Conservation (phyloP, 805 yeast genomes). For the Saturnispora zaruensis region DNA sequence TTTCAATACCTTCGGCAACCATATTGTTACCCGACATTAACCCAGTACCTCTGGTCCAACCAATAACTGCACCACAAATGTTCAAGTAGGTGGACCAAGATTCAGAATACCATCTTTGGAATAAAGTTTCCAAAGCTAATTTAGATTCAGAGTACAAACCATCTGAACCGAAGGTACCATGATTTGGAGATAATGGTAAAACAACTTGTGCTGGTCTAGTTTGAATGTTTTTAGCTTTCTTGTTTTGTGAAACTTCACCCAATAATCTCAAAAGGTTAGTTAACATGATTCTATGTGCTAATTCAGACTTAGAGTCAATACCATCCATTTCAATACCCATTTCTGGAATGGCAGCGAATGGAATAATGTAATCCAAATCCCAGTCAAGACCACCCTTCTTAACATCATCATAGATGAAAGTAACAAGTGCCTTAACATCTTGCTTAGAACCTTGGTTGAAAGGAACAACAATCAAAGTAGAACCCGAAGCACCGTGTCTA, state of each 20-base stretch:
- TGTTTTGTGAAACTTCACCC: conserved; percentile 83
- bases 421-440: conserved; percentile 80
- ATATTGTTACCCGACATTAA: conserved; percentile 95
- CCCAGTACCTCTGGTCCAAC: conserved; percentile 99
- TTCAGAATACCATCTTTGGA: conserved; percentile 99
- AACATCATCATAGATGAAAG: conserved; percentile 74
- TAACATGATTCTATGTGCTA: conserved; percentile 98
- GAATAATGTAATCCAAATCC: conserved; percentile 94
- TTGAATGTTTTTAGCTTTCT: conserved; percentile 64
- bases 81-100: conserved; percentile 93
- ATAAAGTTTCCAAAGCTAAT: conserved; percentile 86
- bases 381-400: conserved; percentile 91
- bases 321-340: conserved; percentile 91
- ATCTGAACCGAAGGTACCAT: conserved; percentile 97
- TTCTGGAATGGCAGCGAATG: conserved; percentile 99
- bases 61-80: conserved; percentile 95
- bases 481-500: conserved; percentile 85
- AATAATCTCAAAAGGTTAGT: conserved; percentile 88
- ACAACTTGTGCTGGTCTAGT: conserved; percentile 98
- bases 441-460: conserved; percentile 96
- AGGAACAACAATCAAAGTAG: conserved; percentile 92
- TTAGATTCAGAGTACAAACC: conserved; percentile 98
- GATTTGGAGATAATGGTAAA: conserved; percentile 96
- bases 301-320: conserved; percentile 91
- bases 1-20: conserved; percentile 96